Base-by-base conservation (phyloP, 441 rosid genomes). In the Biscutella laevigata region DNA sequence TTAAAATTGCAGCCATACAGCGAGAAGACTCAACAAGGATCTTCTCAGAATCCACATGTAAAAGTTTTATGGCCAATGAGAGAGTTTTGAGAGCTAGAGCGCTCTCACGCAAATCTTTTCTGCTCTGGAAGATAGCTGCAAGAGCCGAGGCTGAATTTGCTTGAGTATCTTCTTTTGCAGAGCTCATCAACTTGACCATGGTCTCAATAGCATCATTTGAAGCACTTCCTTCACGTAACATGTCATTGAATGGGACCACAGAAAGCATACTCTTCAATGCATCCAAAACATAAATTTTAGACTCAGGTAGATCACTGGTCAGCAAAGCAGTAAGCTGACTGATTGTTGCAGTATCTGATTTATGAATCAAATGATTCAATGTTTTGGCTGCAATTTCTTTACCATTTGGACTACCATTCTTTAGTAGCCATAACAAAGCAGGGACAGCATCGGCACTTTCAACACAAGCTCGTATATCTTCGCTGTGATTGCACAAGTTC, bases 401-500 rank as follows among this genome's bases (percentile, higher is more conserved):
- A 57, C 99, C 99, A 59, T 85, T 94, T 29, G 88, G 42, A 69
- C 96, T 90, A 51, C 99, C 99, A 68, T 90, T 90, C 72, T 94
- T 94, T 52, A 94, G 79, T 40, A 94, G 84, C 99, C 99, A 94
- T 59, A 94, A 61, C 28, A 94, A 76, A 64, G 99, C 99, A 70
- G 99, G 99, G 71, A 94, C 99, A 24, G 99, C 98, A 77, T 90
- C 98, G 59, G 99, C 99, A 71, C 99, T 94, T 76, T 94, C 99
- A 68, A 94, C 99, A 65, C 99, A 90, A 47, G 94, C 98, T 17
- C 99, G 96, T 59, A 94, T 94, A 62, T 94, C 99, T 82, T 94
- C 99, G 52, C 99, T 94, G 74, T 94, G 99, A 73, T 87, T 85
- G 79, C 99, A 94, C 33, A 94, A 78, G 69, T 94, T 94, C 74